Evolutionary conservation across 108 stramenopile genomes (phyloP).

Genomic region (Cyclostephanos invisitatus): DNA sequence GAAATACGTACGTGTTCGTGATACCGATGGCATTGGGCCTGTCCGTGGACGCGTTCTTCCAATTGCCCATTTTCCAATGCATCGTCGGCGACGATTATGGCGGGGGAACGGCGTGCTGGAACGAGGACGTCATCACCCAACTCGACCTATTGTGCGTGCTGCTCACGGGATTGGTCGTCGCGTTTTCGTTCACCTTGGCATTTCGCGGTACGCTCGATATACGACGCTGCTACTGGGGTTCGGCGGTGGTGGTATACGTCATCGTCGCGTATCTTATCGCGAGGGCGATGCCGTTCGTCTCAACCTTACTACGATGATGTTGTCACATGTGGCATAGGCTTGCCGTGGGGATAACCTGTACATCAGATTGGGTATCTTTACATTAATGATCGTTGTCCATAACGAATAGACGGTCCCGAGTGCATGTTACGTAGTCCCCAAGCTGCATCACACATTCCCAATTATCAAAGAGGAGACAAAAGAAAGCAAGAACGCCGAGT

Average conservation of each 20-base stretch:
- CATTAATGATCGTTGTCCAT: too few relatives aligned
- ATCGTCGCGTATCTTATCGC: conserved; percentile 25
- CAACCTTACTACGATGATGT: too few relatives aligned
- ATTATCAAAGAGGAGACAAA: neutral
- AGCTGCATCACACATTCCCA: neutral
- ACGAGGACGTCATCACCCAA: conserved; percentile 16
- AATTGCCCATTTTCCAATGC: conserved; percentile 20
- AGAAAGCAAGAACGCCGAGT: neutral
- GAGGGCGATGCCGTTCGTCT: conserved; percentile 20
- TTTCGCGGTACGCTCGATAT: conserved; percentile 39
- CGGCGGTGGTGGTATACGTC: conserved; percentile 22
- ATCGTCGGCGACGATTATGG: too few relatives aligned
- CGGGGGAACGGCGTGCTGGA: conserved; percentile 23
- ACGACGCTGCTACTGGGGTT: conserved; percentile 20
- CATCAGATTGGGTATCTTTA: too few relatives aligned
- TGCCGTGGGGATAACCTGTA: too few relatives aligned
- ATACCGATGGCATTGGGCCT: conserved; percentile 40
- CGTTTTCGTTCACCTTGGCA: conserved; percentile 44
- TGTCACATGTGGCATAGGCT: too few relatives aligned
- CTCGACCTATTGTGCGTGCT: conserved; percentile 25
- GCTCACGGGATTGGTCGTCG: conserved; percentile 26
- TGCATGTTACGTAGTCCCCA: too few relatives aligned
- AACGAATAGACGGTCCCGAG: too few relatives aligned
- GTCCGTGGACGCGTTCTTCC: conserved; percentile 26
- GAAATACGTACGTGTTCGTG: conserved; percentile 44